Conservation (phyloP, 257 asterid species). For the Rubia yunnanensis region DNA sequence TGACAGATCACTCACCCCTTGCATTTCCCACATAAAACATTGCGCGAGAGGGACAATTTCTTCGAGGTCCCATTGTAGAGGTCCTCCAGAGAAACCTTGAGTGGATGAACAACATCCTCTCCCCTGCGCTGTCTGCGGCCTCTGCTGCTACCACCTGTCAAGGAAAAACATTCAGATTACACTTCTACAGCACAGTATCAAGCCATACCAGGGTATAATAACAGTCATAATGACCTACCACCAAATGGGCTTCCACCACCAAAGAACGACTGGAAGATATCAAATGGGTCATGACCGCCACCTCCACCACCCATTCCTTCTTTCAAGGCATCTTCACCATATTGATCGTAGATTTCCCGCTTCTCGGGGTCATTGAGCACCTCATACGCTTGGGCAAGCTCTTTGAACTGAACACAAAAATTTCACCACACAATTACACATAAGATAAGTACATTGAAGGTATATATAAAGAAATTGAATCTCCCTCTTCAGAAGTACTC, state of each 20-base stretch:
- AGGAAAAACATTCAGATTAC: not conserved
- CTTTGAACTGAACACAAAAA: slow-evolving; percentile 49
- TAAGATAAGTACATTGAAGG: not conserved
- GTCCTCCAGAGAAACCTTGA: slow-evolving; percentile 87
- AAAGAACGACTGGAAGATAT: slow-evolving; percentile 65
- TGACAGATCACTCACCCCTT: slow-evolving; percentile 50
- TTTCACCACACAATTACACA: not conserved
- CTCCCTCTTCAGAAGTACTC: not conserved
- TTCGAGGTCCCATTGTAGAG: slow-evolving; percentile 76
- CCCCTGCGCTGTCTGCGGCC: slow-evolving; percentile 91
- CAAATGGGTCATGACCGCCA: slow-evolving; percentile 65
- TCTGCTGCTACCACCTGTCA: slow-evolving; percentile 76
- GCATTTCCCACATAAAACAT: slow-evolving; percentile 70
- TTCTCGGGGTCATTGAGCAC: slow-evolving; percentile 73
- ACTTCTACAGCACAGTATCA: not conserved
- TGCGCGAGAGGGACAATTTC: slow-evolving; percentile 84
- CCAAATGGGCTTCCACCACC: slow-evolving; percentile 82
- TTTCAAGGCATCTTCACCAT: slow-evolving; percentile 91
- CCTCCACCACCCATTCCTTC: slow-evolving; percentile 94
- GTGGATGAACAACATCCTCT: slow-evolving; percentile 84
- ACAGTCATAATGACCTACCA: slow-evolving; percentile 31
- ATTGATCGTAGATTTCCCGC: slow-evolving; percentile 82
- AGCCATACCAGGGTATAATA: not conserved
- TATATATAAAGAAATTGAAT: not conserved
- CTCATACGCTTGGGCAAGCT: slow-evolving; percentile 84